Evolutionary conservation across 1,284 basidiomycete genomes (phyloP).

Genomic region (Psilocybe mexicana): DNA sequence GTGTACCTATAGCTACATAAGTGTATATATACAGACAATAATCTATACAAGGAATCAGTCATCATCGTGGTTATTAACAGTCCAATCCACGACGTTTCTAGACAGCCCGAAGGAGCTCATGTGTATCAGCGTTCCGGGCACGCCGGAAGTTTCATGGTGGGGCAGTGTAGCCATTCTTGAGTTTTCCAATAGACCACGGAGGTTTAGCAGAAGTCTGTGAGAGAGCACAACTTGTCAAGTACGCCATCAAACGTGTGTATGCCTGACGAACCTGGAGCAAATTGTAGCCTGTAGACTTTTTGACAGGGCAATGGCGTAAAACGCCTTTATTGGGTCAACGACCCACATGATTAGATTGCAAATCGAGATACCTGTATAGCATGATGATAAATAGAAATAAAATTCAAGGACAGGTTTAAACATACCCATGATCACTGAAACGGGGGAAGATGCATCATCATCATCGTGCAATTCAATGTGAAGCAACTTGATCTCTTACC

Average conservation of each 20-base stretch:
- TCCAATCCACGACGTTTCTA: not conserved
- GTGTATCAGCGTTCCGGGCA: not conserved
- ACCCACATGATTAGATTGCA: constrained; percentile 16
- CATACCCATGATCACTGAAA: not conserved
- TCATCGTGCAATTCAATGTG: not conserved
- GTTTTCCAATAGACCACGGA: not conserved
- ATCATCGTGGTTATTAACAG: not conserved
- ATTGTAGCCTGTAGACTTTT: constrained; percentile 18
- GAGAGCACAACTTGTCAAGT: not conserved
- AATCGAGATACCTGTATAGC: constrained; percentile 6
- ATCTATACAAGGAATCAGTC: not conserved
- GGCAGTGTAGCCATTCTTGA: not conserved
- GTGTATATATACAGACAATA: not conserved
- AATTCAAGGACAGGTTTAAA: not conserved
- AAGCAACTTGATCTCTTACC: not conserved
- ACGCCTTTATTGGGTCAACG: constrained; percentile 6
- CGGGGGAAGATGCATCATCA: not conserved
- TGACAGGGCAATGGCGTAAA: constrained; percentile 7
- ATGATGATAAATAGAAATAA: too few species aligned
- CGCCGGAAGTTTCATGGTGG: not conserved
- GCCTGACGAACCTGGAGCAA: constrained; percentile 12
- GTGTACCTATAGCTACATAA: not conserved
- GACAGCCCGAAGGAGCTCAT: not conserved
- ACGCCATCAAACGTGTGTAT: not conserved
- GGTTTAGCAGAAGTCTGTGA: not conserved